Evolutionary conservation across 2,329 filamentous ascomycete genomes (phyloP), one percentile per base, ranked within the genome.

Genomic region (Colletotrichum endophyticum): DNA sequence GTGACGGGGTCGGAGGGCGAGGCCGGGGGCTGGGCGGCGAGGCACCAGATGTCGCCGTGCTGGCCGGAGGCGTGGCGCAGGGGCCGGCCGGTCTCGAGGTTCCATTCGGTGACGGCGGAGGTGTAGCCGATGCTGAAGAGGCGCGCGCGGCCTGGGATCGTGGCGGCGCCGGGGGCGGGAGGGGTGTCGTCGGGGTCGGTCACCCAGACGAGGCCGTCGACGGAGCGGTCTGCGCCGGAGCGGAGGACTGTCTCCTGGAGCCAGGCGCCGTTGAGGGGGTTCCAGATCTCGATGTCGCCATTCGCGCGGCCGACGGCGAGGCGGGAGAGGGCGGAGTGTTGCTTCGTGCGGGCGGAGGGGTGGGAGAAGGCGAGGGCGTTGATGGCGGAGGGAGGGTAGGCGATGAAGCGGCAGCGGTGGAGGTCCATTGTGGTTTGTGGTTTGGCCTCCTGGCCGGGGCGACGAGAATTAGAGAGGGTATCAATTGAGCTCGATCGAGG

Each of bases 231-330:
- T 81, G 94, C 93, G 66, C 95, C 96, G 78, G 96, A 96, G 44
- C 92, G 91, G 67, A 99, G 93, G 77, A 96, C 92, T 53, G 92
- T 93, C 87, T 99, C 97, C 84, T 99, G 97, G 78, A 95, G 91
- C 97, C 97, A 99, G 77, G 90, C 88, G 19, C 95, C 95, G 78
- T 91, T 92, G 70, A 93, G 87, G 5, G 96, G 96, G 84, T 98
- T 98, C 97, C 97, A 99, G 79, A 99, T 96, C 86, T 99, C 97
- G 80, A 99, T 97, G 82, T 98, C 95, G 80, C 97, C 97, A 84
- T 99, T 98, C 75, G 95, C 94, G 79, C 97, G 94, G 76, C 97
- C 97, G 81, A 99, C 91, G 3, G 97, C 97, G 71, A 99, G 91
- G 80, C 96, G 92, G 90, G 92, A 77, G 89, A 91, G 27, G 90